Evolutionary conservation across 1,139 yeast species (phyloP), one percentile per base, ranked within the genome.

Genomic region (Casaregolazyma suthepensis): DNA sequence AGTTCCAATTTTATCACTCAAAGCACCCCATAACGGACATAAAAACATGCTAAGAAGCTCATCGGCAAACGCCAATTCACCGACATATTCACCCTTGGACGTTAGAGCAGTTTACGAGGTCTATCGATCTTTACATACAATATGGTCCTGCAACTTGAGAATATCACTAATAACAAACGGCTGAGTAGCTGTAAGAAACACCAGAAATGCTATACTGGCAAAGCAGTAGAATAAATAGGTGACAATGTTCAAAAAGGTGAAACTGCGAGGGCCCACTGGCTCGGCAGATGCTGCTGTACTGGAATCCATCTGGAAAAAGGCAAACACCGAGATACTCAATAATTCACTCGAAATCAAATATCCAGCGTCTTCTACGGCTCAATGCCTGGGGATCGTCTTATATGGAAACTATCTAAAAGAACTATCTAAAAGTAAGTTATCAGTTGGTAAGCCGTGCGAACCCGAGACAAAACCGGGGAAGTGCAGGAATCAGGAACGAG

Each of bases 101-200:
- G 48, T 43, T 35, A 20, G 38, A 12, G 23, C 22, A 23, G 40
- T 31, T 18, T 12, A n/a, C 37, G n/a, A 31, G 10, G 22, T 26
- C 48, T 23, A 46, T 23, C 22, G 26, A 2, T 26, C 29, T 5
- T 38, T 38, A 53, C 66, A 23, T 57, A 63, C 67, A 42, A 82
- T 72, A 46, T 73, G 71, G 4, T 69, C 64, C 5, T 73, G 66
- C 38, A 79, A 68, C 0, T 79, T 79, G 17, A 83, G 68, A 1
- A 82, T 78, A 61, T 82, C 83, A 4, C 80, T 74, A 43, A 85
- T 71, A 64, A 78, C 82, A 63, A 83, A 84, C 2, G 90, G 82
- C 69, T 84, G 90, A 1, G 88, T 79, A 5, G 88, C 77, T 37
- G 83, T 75, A 51, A 84, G 67, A 63, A 84, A 85, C n/a, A 85